Conservation (phyloP, 441 rosid genomes). For the Populus trichocarpa region DNA sequence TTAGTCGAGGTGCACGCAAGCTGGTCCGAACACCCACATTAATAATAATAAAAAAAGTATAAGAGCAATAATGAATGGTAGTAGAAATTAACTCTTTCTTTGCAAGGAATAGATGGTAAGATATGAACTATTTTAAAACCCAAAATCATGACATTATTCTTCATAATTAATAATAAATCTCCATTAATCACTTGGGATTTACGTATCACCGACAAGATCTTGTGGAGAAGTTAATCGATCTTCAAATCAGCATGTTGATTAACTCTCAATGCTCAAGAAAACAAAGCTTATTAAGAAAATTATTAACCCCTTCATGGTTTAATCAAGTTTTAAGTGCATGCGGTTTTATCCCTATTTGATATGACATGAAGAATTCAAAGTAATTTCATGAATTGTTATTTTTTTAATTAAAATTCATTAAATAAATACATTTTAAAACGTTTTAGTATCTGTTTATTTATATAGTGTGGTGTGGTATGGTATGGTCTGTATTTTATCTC, state of each 20-base stretch:
- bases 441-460: no score
- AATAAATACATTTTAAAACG: neutral
- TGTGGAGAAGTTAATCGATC: neutral
- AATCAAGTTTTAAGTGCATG: neutral
- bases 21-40: no score
- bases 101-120: neutral
- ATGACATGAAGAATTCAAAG: neutral
- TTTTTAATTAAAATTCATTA: no score
- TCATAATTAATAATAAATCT: neutral
- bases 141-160: neutral
- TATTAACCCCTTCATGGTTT: neutral
- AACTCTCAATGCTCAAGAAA: neutral
- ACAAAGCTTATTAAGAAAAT: neutral
- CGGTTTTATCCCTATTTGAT: neutral
- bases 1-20: no score
- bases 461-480: no score
- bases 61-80: neutral
- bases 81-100: no score
- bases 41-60: neutral
- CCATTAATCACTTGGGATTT: no score
- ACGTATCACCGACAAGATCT: slow-evolving; percentile 10
- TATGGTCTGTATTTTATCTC: no score
- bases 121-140: neutral
- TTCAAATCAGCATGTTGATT: neutral
- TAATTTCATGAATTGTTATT: neutral